Evolutionary conservation across 495 filamentous ascomycete species (phyloP).

Genomic region (Penicillium salamii): DNA sequence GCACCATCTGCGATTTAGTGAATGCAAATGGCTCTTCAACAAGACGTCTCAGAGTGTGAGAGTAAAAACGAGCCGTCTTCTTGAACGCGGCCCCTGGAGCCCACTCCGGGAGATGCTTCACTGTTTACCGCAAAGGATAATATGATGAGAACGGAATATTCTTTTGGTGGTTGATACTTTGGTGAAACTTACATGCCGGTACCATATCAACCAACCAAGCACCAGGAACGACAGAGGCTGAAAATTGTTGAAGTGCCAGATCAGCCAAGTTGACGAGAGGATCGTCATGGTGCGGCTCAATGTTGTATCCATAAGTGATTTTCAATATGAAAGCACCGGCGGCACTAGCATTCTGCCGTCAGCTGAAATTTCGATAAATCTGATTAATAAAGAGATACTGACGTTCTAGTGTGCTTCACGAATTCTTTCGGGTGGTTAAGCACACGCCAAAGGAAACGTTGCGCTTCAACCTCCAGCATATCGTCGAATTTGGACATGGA

Average conservation of each 20-base stretch:
- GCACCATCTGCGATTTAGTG: conserved; percentile 39
- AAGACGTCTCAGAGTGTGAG: conserved; percentile 16
- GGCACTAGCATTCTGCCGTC: conserved; percentile 18
- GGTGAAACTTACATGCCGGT: conserved; percentile 22
- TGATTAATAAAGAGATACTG: conserved; percentile 13
- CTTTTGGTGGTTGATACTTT: background rate
- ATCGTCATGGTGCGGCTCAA: conserved; percentile 37
- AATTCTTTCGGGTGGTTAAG: conserved; percentile 29
- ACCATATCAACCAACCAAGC: conserved; percentile 46
- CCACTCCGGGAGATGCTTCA: conserved; percentile 42
- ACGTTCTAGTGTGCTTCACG: conserved; percentile 33
- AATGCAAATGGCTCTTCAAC: conserved; percentile 37
- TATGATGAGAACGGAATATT: background rate
- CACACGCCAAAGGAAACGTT: conserved; percentile 32
- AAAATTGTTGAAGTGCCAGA: conserved; percentile 39
- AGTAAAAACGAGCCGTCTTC: conserved; percentile 31
- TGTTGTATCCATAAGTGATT: conserved; percentile 48
- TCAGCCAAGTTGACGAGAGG: conserved; percentile 40
- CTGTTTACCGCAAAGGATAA: background rate
- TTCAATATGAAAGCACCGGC: conserved; percentile 46
- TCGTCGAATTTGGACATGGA: conserved; percentile 24
- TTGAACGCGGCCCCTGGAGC: conserved; percentile 45
- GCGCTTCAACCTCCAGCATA: conserved; percentile 30
- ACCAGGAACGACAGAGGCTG: conserved; percentile 36
- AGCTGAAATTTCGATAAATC: too few relatives aligned